Percentiles rank a stretch among this genome's conserved stretches.
Evolutionary conservation across 1,284 basidiomycete species (phyloP).

Genomic region (Trametes sp.): DNA sequence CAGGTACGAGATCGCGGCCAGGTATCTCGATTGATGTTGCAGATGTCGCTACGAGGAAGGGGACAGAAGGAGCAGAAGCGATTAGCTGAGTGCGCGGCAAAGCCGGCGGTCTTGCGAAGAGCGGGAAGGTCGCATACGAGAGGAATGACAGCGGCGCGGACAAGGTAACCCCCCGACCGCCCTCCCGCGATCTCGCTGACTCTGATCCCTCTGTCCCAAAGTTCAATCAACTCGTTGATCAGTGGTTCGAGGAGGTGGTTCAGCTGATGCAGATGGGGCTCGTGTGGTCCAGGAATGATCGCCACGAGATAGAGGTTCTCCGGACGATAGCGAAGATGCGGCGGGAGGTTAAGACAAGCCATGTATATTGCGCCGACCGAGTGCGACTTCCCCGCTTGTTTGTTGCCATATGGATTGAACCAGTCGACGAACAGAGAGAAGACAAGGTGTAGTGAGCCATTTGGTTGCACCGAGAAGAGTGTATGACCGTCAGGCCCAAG

Average conservation of each 20-base stretch:
- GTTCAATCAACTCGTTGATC: constrained; percentile 21
- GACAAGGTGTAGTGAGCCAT: constrained; percentile 24
- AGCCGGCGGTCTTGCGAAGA: constrained; percentile 27
- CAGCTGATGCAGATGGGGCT: constrained; percentile 26
- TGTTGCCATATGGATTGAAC: constrained; percentile 40
- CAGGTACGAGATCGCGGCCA: constrained; percentile 15
- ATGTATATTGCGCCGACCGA: constrained; percentile 29
- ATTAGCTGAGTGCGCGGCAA: constrained; percentile 10
- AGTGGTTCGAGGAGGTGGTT: constrained; percentile 33
- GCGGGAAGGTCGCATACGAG: constrained; percentile 25
- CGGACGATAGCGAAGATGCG: constrained; percentile 2
- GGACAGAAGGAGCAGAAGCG: constrained; percentile 34
- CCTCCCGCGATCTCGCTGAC: constrained; percentile 8
- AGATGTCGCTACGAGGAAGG: constrained; percentile 4
- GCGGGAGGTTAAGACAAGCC: constrained; percentile 32
- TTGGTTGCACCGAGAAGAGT: constrained; percentile 1
- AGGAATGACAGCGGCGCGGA: constrained; percentile 26
- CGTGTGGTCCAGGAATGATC: constrained; percentile 30
- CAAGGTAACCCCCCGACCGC: constrained; percentile 17
- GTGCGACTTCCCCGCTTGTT: constrained; percentile 33
- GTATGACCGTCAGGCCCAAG: constrained; percentile 12
- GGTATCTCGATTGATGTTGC: constrained; percentile 14
- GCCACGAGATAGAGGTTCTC: constrained; percentile 38
- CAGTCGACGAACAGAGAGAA: constrained; percentile 40
- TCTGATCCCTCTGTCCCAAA: constrained; percentile 31